Evolutionary conservation across 495 filamentous ascomycete genomes (phyloP).

Genomic region (Xylaria curta): DNA sequence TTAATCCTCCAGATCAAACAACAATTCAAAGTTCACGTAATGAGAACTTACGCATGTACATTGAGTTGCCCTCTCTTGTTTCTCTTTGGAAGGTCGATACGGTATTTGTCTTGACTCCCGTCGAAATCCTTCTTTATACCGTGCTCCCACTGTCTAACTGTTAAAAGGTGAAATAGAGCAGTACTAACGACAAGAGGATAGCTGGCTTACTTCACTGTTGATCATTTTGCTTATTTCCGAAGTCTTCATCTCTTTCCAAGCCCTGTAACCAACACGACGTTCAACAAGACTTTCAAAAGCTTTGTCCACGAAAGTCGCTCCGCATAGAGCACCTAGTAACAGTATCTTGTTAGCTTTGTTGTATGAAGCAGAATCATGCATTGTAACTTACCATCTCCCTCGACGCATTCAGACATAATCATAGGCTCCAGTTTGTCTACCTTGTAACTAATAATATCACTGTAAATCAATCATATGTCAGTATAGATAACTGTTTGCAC

Average conservation of each 20-base stretch:
- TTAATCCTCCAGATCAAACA: not conserved
- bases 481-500: too few relatives aligned
- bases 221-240: too few relatives aligned
- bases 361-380: too few relatives aligned
- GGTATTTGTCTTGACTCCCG: not conserved
- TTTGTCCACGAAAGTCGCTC: conserved; percentile 8
- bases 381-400: conserved; percentile 27
- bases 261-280: not conserved
- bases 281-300: not conserved
- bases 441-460: conserved; percentile 26
- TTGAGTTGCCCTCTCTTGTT: conserved; percentile 7
- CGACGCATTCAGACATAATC: conserved; percentile 21
- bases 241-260: too few relatives aligned
- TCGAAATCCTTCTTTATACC: conserved; percentile 24
- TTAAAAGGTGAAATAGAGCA: too few relatives aligned
- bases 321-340: conserved; percentile 16
- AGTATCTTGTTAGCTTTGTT: too few relatives aligned
- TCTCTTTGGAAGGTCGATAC: conserved; percentile 11
- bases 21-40: not conserved
- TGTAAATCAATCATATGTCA: too few relatives aligned
- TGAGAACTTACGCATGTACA: not conserved
- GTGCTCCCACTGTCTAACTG: conserved; percentile 4
- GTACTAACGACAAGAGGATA: too few relatives aligned
- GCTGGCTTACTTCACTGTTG: too few relatives aligned
- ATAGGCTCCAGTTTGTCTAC: conserved; percentile 8